Evolutionary conservation across 345 rosid species (phyloP).

Genomic region (Firmiana major): DNA sequence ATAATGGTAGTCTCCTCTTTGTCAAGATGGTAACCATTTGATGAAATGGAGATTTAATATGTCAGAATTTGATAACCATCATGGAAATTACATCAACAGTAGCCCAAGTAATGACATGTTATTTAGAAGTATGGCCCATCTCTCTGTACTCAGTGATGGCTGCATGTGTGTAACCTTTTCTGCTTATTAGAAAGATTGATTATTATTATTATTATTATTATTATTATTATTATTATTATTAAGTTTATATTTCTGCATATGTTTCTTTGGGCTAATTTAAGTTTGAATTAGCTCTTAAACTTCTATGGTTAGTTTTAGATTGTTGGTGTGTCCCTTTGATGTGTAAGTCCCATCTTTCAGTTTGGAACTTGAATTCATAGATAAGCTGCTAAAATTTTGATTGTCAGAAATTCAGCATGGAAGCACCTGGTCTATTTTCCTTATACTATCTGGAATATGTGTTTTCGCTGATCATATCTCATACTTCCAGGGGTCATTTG

Average conservation of each 20-base stretch:
- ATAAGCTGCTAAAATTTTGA: background rate
- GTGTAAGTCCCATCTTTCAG: background rate
- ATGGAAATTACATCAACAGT: background rate
- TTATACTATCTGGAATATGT: background rate
- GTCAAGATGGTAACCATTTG: background rate
- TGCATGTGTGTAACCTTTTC: background rate
- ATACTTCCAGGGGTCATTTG: conserved; percentile 81
- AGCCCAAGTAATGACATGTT: background rate
- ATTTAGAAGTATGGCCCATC: background rate
- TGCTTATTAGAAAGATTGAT: background rate
- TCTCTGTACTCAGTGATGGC: background rate
- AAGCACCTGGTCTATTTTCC: background rate
- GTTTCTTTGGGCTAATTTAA: background rate
- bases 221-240: no score
- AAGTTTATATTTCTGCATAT: background rate
- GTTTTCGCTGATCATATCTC: conserved; percentile 26
- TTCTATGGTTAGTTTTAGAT: background rate
- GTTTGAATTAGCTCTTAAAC: background rate
- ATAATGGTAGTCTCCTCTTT: background rate
- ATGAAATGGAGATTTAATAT: background rate
- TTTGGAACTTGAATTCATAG: background rate
- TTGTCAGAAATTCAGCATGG: background rate
- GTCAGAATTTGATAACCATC: background rate
- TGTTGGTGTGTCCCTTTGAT: background rate
- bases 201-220: no score